A percentile compares a stretch with the other conserved stretches of the same genome.
These are phyloP conservation scores for Hypoxylon sp. DNA, from an alignment of 2,329 filamentous ascomycete genomes.

Conservation along the genomic window DNA sequence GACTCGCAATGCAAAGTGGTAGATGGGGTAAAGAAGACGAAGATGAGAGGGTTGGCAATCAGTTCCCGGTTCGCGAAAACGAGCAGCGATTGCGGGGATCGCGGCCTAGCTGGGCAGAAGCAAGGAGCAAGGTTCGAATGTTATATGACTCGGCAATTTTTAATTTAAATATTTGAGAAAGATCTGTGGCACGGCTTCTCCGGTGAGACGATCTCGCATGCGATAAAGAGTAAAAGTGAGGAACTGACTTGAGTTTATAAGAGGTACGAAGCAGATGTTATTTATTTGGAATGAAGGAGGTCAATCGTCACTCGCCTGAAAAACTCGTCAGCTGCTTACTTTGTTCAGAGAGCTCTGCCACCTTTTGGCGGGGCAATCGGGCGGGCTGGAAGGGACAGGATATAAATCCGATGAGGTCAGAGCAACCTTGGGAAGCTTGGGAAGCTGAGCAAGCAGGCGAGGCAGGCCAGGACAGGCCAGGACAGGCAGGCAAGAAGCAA, in stretches of 20 bases:
- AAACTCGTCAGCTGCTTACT: slow-evolving; percentile 39
- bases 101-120: background rate
- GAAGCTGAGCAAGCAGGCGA: too few species aligned
- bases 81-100: slow-evolving; percentile 20
- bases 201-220: background rate
- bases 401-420: slow-evolving; percentile 26
- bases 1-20: slow-evolving; percentile 9
- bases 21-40: slow-evolving; percentile 9
- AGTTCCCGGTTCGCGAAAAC: slow-evolving; percentile 13
- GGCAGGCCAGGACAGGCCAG: too few species aligned
- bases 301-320: background rate
- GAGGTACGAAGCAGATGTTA: slow-evolving; percentile 4
- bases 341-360: slow-evolving; percentile 39
- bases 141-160: background rate
- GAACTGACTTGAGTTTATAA: slow-evolving; percentile 17
- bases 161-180: background rate
- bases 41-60: slow-evolving; percentile 4
- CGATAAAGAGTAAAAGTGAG: background rate
- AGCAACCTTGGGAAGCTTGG: too few species aligned
- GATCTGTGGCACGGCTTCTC: slow-evolving; percentile 7
- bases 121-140: background rate
- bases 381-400: slow-evolving; percentile 18
- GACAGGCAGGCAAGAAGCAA: too few species aligned
- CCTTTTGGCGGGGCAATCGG: slow-evolving; percentile 26
- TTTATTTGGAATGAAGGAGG: slow-evolving; percentile 17